phyloP scores from a whole-genome alignment of 1,284 basidiomycete genomes.

The Leccinum solheimii region DNA sequence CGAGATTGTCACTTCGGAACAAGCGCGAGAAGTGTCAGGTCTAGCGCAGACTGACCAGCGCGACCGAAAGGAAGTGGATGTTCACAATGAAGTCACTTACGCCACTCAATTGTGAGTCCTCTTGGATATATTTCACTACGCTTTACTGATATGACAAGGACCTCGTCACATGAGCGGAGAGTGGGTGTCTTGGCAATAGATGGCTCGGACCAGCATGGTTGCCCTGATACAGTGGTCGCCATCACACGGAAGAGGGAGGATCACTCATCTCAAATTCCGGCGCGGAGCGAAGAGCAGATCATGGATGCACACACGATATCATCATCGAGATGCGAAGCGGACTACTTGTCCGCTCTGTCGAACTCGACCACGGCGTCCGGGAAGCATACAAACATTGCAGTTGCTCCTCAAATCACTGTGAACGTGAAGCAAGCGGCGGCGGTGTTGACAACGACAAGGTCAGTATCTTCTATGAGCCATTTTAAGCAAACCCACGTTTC shows the following conservation, averaged over 20 bases:
- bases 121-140: not conserved
- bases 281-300: not conserved
- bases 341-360: not conserved
- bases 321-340: not conserved
- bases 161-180: not conserved
- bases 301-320: not conserved
- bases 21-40: not conserved
- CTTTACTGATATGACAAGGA: slow-evolving; percentile 4
- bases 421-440: not conserved
- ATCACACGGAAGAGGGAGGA: not conserved
- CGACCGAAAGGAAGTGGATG: not conserved
- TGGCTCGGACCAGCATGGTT: not conserved
- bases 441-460: slow-evolving; percentile 1
- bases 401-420: slow-evolving; percentile 5
- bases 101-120: slow-evolving; percentile 7
- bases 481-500: not conserved
- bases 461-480: not conserved
- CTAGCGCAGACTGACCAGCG: not conserved
- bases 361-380: not conserved
- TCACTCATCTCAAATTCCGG: not conserved
- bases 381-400: not conserved
- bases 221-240: not conserved
- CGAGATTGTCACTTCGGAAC: not conserved
- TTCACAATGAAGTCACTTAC: not conserved
- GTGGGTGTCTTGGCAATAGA: not conserved